Evolutionary conservation across 805 yeast species (phyloP), one percentile per base, ranked within the genome.

Genomic region (Yueomyces sp.): DNA sequence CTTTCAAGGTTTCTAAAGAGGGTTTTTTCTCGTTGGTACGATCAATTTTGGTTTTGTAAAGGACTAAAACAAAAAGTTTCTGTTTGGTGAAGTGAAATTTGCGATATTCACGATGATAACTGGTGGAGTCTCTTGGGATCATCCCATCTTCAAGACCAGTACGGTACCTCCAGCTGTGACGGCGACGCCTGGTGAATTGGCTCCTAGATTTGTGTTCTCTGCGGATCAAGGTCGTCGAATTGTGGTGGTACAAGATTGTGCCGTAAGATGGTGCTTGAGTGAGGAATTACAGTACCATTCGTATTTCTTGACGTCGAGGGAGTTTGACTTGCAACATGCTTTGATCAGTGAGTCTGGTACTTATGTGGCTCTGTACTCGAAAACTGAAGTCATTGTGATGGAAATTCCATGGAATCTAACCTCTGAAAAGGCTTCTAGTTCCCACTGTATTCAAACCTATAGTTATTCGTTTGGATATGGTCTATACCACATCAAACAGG

Each of bases 401-500:
- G 61, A 57, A 38, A 43, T 58, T 38, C 59, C 62, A 29, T 55
- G 60, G 60, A 49, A 48, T 11, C 50, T 52, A 36, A 28, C 38
- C 4, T 31, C 36, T 12, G 38, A 45, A 37, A 36, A 37, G 26
- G 40, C 28, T 26, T 44, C 46, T 12, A 41, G 42, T 30, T 36
- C 38, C 4, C 28, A 40, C 2, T 5, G 26, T 38, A 27, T 41
- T 34, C 42, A 45, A 36, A 19, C 32, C 30, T 28, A 36, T 12
- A 27, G 29, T 8, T 47, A 43, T 32, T 3, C 34, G 5, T 28
- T 38, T n/a, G 26, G 28, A 3, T 36, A n/a, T 3, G 12, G 26
- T 4, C 5, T 7, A 1, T 27, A 47, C 3, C 33, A 39, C 2
- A 69, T 41, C 64, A 69, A 38, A 61, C 77, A 28, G 62, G 71